Evolutionary conservation across 257 asterid species (phyloP).

Genomic region (Cynanchum wilfordii): DNA sequence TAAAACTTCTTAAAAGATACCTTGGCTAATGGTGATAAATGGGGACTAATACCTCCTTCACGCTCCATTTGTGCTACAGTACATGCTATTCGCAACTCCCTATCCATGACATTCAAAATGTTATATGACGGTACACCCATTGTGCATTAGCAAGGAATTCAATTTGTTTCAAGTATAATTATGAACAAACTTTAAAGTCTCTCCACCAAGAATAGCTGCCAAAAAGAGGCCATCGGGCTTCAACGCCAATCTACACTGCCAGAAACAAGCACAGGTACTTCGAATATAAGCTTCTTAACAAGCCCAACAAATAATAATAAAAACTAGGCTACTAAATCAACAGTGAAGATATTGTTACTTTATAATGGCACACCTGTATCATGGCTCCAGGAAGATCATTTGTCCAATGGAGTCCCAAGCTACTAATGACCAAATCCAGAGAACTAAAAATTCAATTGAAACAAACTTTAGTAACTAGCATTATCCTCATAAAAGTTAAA

Average conservation of each 20-base stretch:
- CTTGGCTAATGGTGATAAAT: conserved; percentile 94
- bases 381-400: conserved; percentile 98
- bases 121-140: background rate
- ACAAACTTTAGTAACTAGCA: background rate
- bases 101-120: conserved; percentile 22
- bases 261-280: conserved; percentile 20
- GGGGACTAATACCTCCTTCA: conserved; percentile 96
- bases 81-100: conserved; percentile 95
- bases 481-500: background rate
- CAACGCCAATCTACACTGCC: conserved; percentile 87
- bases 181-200: conserved; percentile 58
- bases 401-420: conserved; percentile 99
- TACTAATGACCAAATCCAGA: conserved; percentile 72
- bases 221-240: conserved; percentile 94
- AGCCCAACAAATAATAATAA: background rate
- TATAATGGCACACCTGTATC: conserved; percentile 68
- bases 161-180: background rate
- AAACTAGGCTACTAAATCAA: conserved; percentile 9
- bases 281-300: conserved; percentile 4
- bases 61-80: conserved; percentile 96
- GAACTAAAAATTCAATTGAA: conserved; percentile 46
- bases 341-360: background rate
- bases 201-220: conserved; percentile 98
- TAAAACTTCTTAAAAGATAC: conserved; percentile 29
- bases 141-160: background rate